These are phyloP conservation scores for Zalaria obscura DNA, from an alignment of 2,329 filamentous ascomycete genomes.

Conservation along the genomic window DNA sequence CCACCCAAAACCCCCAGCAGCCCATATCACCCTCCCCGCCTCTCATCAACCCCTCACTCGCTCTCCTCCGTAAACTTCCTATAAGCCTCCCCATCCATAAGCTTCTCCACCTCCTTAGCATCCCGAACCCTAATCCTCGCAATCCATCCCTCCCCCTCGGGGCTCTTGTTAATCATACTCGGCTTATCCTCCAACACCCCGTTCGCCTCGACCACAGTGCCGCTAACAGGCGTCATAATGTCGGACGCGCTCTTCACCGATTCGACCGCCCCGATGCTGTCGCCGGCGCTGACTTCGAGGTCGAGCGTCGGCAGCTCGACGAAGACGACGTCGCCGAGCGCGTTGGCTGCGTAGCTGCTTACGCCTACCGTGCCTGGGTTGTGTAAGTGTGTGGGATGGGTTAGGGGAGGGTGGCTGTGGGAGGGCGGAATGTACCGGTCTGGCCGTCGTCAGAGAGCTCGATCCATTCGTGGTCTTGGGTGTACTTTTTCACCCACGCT, in stretches of 20 bases:
- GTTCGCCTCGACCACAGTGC: conserved; percentile 66
- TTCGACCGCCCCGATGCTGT: conserved; percentile 87
- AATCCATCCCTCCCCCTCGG: conserved; percentile 88
- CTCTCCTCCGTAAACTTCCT: conserved; percentile 49
- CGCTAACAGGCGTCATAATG: conserved; percentile 77
- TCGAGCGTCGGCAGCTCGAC: conserved; percentile 75
- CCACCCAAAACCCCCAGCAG: no score
- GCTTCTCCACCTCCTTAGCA: conserved; percentile 51
- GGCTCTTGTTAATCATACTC: conserved; percentile 72
- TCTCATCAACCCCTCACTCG: no score
- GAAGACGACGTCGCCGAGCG: conserved; percentile 92
- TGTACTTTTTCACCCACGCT: conserved; percentile 71
- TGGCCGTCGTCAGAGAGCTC: conserved; percentile 73
- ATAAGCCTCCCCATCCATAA: conserved; percentile 72
- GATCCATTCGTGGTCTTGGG: conserved; percentile 97
- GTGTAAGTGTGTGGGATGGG: conserved; percentile 3
- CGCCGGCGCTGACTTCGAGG: conserved; percentile 56
- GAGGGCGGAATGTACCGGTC: conserved; percentile 40
- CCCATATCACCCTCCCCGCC: no score
- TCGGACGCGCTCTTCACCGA: conserved; percentile 98
- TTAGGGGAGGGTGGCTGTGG: conserved; percentile 1
- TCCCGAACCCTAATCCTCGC: conserved; percentile 71
- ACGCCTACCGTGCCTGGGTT: conserved; percentile 58
- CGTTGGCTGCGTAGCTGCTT: conserved; percentile 78
- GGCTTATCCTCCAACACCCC: conserved; percentile 67